A percentile compares a stretch with the other conserved stretches of the same genome.
Evolutionary conservation across 2,329 filamentous ascomycete species (phyloP).

Genomic region (Monosporascus cannonballus): DNA sequence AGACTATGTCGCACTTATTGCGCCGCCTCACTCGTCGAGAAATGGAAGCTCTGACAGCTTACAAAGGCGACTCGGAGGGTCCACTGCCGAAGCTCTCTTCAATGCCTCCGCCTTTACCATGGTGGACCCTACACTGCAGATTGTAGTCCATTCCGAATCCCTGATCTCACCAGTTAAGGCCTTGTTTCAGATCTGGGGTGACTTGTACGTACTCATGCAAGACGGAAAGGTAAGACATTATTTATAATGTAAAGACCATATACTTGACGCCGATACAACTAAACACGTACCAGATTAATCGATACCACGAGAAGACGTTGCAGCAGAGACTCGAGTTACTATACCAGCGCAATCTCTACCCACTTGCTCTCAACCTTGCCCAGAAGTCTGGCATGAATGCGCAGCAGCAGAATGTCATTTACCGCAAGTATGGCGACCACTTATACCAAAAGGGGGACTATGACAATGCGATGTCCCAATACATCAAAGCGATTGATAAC

Average conservation of each 20-base stretch:
- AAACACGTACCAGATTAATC: constrained; percentile 55
- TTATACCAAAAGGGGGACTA: constrained; percentile 94
- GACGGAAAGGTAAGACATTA: constrained; percentile 71
- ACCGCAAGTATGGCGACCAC: constrained; percentile 88
- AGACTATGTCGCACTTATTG: constrained; percentile 83
- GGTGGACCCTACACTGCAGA: constrained; percentile 84
- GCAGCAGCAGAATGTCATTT: constrained; percentile 83
- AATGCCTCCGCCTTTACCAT: constrained; percentile 84
- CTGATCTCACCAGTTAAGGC: constrained; percentile 73
- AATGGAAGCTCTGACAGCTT: constrained; percentile 52
- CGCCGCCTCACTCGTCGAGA: constrained; percentile 58
- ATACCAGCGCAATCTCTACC: constrained; percentile 89
- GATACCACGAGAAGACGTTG: constrained; percentile 85
- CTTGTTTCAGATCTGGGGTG: constrained; percentile 83
- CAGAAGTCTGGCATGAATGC: constrained; percentile 79
- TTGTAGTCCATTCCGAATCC: constrained; percentile 84
- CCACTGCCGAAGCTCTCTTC: constrained; percentile 70
- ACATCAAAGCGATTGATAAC: constrained; percentile 90
- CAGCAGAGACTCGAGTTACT: constrained; percentile 89
- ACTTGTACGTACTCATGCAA: constrained; percentile 81
- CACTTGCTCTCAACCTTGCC: constrained; percentile 85
- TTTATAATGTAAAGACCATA: too few relatives aligned
- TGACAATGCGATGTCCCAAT: constrained; percentile 98
- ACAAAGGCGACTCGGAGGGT: constrained; percentile 65
- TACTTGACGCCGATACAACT: constrained; percentile 1